Evolutionary conservation across 495 filamentous ascomycete species (phyloP), one percentile per base, ranked within the genome.

Genomic region (Aspergillus avenaceus): DNA sequence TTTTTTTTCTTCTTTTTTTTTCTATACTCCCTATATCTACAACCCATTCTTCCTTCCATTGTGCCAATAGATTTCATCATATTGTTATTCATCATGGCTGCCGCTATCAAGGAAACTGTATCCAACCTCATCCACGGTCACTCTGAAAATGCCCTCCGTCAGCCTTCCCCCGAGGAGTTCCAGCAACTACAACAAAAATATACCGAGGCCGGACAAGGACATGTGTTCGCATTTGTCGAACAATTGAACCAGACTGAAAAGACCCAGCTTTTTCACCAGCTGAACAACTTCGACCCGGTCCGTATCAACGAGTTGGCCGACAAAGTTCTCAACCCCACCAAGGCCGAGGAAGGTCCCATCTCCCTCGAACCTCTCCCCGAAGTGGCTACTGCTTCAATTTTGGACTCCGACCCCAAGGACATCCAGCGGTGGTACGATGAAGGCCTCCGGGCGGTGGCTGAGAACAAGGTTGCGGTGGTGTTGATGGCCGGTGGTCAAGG

Each of bases 401-500:
- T 97, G 57, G 93, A 97, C 70, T 95, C 91, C 49, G 82, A 88
- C 58, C 67, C 81, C 28, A 79, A 84, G 41, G 88, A 92, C 56
- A 80, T 97, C 47, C 76, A 90, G 52, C 77, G 74, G 65, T 99
- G 91, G 91, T 90, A 95, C 58, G 66, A 89, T 43, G 69, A 77
- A n/a, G 93, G 93, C 36, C 72, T 97, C 47, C 83, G 91, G 63
- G 69, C 91, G 59, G 93, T 97, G 54, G 84, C 87, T 11, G 77
- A 85, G 59, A 92, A 91, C 73, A 87, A 91, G 70, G 93, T 97
- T 25, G 95, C 85, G 8, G 93, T 99, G 23, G 91, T 99, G 25
- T 76, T 99, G 61, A 91, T 99, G 85, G 93, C 92, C 55, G 93
- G 93, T 65, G 93, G 93, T 5, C 93, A 99, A 72, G 93, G 93